Percentiles rank a stretch among this genome's conserved stretches.
phyloP scores from a whole-genome alignment of 257 asterid genomes.

The Henckelia pumila region DNA sequence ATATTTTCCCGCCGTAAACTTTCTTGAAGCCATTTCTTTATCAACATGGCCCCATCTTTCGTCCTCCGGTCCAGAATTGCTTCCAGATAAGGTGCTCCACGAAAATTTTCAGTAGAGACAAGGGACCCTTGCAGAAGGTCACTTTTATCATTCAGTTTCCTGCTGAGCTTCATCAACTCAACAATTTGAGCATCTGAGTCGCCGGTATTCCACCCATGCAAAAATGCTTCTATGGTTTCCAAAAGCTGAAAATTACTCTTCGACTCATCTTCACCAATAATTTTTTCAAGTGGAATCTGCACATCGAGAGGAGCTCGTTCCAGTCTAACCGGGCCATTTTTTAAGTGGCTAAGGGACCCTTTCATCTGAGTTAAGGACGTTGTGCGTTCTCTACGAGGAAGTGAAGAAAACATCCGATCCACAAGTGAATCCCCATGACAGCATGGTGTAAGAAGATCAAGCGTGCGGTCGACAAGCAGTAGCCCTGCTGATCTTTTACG shows the following conservation, averaged over 20 bases:
- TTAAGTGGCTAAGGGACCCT: conserved; percentile 59
- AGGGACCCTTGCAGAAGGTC: conserved; percentile 72
- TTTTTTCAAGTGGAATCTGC: conserved; percentile 66
- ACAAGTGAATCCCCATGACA: conserved; percentile 97
- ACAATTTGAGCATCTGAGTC: conserved; percentile 44
- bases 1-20: conserved; percentile 71
- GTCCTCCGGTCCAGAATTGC: conserved; percentile 79
- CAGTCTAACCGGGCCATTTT: conserved; percentile 44
- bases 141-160: conserved; percentile 45
- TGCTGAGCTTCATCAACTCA: conserved; percentile 51
- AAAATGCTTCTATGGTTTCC: conserved; percentile 73
- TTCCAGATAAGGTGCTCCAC: conserved; percentile 82
- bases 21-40: conserved; percentile 97
- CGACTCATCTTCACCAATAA: conserved; percentile 44
- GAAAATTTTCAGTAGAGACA: conserved; percentile 71
- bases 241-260: conserved; percentile 51
- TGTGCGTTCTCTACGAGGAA: conserved; percentile 63
- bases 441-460: conserved; percentile 97
- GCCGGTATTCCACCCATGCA: conserved; percentile 71
- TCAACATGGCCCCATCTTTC: conserved; percentile 72
- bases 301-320: conserved; percentile 71
- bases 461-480: conserved; percentile 85
- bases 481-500: conserved; percentile 92
- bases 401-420: conserved; percentile 77
- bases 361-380: conserved; percentile 45